Percentiles rank a stretch among this genome's conserved stretches.
These are phyloP conservation scores for Eucalyptus grandis DNA, from an alignment of 345 rosid genomes.

Conservation along the genomic window DNA sequence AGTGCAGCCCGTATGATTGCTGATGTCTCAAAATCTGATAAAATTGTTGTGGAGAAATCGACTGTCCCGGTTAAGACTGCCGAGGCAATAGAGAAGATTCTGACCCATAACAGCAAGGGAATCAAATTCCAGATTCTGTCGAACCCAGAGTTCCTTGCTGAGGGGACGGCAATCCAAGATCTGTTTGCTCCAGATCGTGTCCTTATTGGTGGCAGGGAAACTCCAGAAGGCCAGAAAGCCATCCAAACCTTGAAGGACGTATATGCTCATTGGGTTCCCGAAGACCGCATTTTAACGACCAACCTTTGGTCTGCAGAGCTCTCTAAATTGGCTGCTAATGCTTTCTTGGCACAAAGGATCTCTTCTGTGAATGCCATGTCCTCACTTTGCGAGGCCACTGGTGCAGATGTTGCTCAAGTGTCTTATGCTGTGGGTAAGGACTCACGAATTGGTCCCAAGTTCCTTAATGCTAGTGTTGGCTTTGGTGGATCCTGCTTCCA, in stretches of 20 bases:
- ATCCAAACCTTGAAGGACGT: constrained; percentile 64
- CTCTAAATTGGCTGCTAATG: constrained; percentile 92
- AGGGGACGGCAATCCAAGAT: constrained; percentile 81
- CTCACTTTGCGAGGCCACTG: constrained; percentile 88
- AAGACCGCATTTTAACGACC: constrained; percentile 66
- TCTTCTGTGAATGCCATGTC: constrained; percentile 96
- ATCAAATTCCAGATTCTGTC: constrained; percentile 91
- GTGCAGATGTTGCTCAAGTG: constrained; percentile 76
- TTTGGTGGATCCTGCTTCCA: constrained; percentile 95
- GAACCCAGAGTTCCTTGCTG: constrained; percentile 96
- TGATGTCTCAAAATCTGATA: constrained; percentile 81
- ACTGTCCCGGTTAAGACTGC: constrained; percentile 95
- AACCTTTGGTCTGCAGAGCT: constrained; percentile 98
- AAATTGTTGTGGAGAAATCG: constrained; percentile 95
- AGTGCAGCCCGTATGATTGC: constrained; percentile 97
- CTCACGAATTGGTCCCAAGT: constrained; percentile 80
- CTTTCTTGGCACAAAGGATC: constrained; percentile 88
- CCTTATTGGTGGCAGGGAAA: constrained; percentile 91
- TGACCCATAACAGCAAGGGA: constrained; percentile 92
- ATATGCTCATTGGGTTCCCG: constrained; percentile 85
- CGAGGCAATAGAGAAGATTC: constrained; percentile 87
- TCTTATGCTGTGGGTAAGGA: constrained; percentile 76
- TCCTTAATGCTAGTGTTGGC: constrained; percentile 86
- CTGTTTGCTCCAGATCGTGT: constrained; percentile 75
- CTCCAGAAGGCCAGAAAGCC: constrained; percentile 80